These are phyloP conservation scores for Daldinia loculata DNA, from an alignment of 495 filamentous ascomycete species.

Conservation along the genomic window DNA sequence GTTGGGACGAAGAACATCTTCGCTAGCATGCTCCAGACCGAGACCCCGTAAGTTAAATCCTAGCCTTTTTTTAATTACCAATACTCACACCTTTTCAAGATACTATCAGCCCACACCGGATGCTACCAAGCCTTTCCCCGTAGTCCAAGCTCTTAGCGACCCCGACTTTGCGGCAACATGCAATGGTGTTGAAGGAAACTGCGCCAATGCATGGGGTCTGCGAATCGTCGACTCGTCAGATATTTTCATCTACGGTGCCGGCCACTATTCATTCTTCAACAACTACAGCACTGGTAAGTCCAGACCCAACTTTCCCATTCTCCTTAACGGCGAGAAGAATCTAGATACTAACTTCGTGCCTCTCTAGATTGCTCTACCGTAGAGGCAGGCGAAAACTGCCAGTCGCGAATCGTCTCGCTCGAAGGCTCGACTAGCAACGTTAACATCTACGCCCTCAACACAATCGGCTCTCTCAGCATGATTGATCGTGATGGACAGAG, in stretches of 20 bases:
- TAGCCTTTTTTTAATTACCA: background rate
- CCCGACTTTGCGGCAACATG: slow-evolving; percentile 65
- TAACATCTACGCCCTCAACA: slow-evolving; percentile 64
- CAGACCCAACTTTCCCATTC: background rate
- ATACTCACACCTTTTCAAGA: background rate
- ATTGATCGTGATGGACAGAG: slow-evolving; percentile 50
- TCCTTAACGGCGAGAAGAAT: background rate
- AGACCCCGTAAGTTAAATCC: slow-evolving; percentile 66
- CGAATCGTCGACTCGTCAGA: slow-evolving; percentile 67
- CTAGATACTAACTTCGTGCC: background rate
- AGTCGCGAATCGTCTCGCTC: slow-evolving; percentile 61
- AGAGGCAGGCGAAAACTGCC: slow-evolving; percentile 60
- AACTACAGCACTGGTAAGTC: slow-evolving; percentile 54
- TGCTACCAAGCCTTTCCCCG: slow-evolving; percentile 65
- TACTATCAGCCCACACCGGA: slow-evolving; percentile 71
- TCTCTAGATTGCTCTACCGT: slow-evolving; percentile 52
- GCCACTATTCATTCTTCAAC: slow-evolving; percentile 81
- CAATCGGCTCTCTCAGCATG: slow-evolving; percentile 60
- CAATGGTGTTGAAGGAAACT: slow-evolving; percentile 55
- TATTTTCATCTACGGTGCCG: slow-evolving; percentile 73
- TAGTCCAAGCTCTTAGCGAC: slow-evolving; percentile 60
- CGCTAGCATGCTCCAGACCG: slow-evolving; percentile 82
- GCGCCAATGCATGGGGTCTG: slow-evolving; percentile 70
- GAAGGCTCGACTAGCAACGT: slow-evolving; percentile 58
- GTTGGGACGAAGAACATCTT: slow-evolving; percentile 72